Percentiles rank a stretch among this genome's conserved stretches.
Evolutionary conservation across 257 asterid genomes (phyloP).

Genomic region (Solanum arcanum): DNA sequence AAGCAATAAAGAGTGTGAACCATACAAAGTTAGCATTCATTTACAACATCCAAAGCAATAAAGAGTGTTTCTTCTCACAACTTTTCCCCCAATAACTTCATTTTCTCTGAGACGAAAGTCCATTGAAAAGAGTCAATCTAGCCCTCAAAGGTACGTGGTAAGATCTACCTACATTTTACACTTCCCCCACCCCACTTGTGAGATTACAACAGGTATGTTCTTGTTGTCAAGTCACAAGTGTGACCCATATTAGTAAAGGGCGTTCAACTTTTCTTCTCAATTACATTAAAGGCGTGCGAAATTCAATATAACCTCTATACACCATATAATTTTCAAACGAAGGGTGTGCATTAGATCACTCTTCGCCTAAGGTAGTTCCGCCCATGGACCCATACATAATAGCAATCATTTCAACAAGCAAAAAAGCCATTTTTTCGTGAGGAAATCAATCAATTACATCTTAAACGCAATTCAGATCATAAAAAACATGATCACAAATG

Average conservation of each 20-base stretch:
- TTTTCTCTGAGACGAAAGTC: background rate
- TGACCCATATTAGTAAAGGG: background rate
- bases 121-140: background rate
- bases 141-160: background rate
- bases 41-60: background rate
- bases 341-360: background rate
- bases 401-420: background rate
- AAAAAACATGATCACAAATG: background rate
- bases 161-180: background rate
- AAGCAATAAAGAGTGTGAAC: background rate
- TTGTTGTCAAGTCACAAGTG: background rate
- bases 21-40: background rate
- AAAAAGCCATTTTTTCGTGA: background rate
- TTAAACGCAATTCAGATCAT: background rate
- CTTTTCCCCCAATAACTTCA: background rate
- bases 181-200: background rate
- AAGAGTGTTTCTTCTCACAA: background rate
- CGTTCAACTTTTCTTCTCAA: background rate
- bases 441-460: background rate
- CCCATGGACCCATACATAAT: background rate
- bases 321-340: background rate
- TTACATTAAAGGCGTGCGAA: background rate
- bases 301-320: background rate
- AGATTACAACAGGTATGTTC: background rate
- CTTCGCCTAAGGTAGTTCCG: background rate